Base-by-base conservation (phyloP, 108 stramenopile genomes). In the Heterococcus sp. region DNA sequence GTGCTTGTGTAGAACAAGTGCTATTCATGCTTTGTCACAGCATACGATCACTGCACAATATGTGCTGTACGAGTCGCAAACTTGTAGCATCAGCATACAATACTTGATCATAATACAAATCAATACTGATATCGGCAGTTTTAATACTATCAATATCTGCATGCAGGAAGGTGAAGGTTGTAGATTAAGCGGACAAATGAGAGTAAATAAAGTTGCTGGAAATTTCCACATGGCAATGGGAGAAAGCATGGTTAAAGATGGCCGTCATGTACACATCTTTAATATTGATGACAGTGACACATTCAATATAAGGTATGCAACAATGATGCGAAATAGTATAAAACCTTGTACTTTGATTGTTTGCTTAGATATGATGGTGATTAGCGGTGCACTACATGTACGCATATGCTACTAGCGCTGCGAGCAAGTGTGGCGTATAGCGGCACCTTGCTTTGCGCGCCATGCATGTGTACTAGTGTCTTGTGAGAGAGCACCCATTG, bases 211-310 rank as follows among this genome's bases (percentile, higher is more conserved):
- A 76, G 96, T 97, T 0, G 92, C 92, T 14, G 98, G 98, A 0
- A 99, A 97, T 74, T 96, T 99, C 76, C 95, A 99, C 87, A 92
- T 97, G 75, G 96, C 96, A 38, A 94, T 96, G 90, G 98, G 96
- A 21, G 98, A 97, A 71, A 92, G 94, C 27, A 88, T 96, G 32
- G 94, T 96, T 75, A 86, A 93, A 39, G 93, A 95, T 72, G 96
- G 96, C 35, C 83, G 92, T 2, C 95, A 97, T 72, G 92, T 89
- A 66, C 90, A 89, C 71, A 78, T 88, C 66, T 90, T 87, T 82
- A 83, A 76, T 32, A 84, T 84, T 3, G 66, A 93, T 74, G 93
- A 95, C 86, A 86, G 95, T 3, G 87, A 89, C 27, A 90, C 91
- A 38, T 99, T 94, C 89, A 97, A 99, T 91, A 91, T 90, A 14